A percentile compares a stretch with the other conserved stretches of the same genome.
Evolutionary conservation across 2,329 filamentous ascomycete species (phyloP).

Genomic region (Monosporascus sp.): DNA sequence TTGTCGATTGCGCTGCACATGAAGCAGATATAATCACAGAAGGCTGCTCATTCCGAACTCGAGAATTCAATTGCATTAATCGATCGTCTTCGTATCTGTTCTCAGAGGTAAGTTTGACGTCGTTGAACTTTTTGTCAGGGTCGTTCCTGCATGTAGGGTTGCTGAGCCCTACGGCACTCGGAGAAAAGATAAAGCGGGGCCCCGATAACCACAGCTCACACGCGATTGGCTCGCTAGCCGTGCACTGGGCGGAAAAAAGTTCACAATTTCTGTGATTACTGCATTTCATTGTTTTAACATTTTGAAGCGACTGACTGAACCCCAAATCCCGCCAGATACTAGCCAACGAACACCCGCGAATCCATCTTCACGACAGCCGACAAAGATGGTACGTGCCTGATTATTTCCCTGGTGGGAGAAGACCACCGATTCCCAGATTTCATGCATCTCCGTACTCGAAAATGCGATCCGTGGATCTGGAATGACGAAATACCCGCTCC

Average conservation of each 20-base stretch:
- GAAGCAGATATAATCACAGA: background rate
- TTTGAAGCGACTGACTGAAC: conserved; percentile 38
- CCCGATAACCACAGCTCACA: background rate
- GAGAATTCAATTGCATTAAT: background rate
- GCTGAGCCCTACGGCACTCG: background rate
- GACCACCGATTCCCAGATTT: background rate
- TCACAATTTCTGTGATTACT: background rate
- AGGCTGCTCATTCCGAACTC: background rate
- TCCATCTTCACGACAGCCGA: conserved; percentile 46
- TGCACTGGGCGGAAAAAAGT: background rate
- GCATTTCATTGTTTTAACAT: conserved; percentile 29
- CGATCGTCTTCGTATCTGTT: background rate
- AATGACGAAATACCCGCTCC: background rate
- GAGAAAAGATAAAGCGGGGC: background rate
- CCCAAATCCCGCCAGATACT: conserved; percentile 36
- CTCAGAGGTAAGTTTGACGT: background rate
- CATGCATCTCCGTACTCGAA: background rate
- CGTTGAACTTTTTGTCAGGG: too few relatives aligned
- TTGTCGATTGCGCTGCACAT: background rate
- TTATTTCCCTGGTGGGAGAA: background rate
- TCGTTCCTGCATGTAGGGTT: background rate
- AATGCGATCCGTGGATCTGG: conserved; percentile 3
- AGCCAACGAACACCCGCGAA: conserved; percentile 47
- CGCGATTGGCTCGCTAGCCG: background rate
- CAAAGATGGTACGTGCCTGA: conserved; percentile 50